Percentiles rank a stretch among this genome's conserved stretches.
These are phyloP conservation scores for Blastobotrys parvus DNA, from an alignment of 805 yeast genomes.

Conservation along the genomic window DNA sequence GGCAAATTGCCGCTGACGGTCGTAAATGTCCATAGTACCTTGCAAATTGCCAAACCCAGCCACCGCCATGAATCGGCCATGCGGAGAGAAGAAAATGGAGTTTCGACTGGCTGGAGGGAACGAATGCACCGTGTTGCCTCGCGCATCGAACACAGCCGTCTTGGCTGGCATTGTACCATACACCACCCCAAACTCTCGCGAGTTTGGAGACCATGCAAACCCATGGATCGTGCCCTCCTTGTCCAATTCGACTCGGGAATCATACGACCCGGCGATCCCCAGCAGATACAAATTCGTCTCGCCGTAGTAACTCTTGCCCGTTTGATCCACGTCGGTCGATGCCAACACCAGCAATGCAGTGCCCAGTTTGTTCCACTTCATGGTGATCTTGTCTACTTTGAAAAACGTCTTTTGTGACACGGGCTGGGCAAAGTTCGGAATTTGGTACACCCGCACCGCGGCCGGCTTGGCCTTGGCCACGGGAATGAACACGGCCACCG, in stretches of 20 bases:
- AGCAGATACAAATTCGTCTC: conserved; percentile 86
- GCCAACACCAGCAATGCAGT: conserved; percentile 91
- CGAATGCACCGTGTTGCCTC: conserved; percentile 80
- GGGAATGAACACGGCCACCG: conserved; percentile 84
- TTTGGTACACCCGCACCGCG: conserved; percentile 69
- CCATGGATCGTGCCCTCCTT: conserved; percentile 97
- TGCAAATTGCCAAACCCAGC: conserved; percentile 98
- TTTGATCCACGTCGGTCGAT: conserved; percentile 89
- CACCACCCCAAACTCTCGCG: conserved; percentile 94
- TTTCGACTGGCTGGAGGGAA: conserved; percentile 84
- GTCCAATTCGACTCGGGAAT: conserved; percentile 76
- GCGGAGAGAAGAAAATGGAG: conserved; percentile 87
- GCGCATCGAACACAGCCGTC: conserved; percentile 87
- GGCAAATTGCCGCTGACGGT: conserved; percentile 76
- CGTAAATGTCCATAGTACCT: conserved; percentile 92
- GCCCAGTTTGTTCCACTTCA: conserved; percentile 91
- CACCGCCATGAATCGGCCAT: conserved; percentile 80
- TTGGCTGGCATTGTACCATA: conserved; percentile 98
- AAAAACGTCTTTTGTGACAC: conserved; percentile 82
- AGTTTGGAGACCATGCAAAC: conserved; percentile 93
- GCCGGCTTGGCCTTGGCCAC: conserved; percentile 88
- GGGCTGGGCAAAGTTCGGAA: conserved; percentile 68
- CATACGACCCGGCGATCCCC: conserved; percentile 88
- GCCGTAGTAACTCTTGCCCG: conserved; percentile 93
- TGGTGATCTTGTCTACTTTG: conserved; percentile 88